These are phyloP conservation scores for Colletotrichum agaves DNA, from an alignment of 2,329 filamentous ascomycete species.

Conservation along the genomic window DNA sequence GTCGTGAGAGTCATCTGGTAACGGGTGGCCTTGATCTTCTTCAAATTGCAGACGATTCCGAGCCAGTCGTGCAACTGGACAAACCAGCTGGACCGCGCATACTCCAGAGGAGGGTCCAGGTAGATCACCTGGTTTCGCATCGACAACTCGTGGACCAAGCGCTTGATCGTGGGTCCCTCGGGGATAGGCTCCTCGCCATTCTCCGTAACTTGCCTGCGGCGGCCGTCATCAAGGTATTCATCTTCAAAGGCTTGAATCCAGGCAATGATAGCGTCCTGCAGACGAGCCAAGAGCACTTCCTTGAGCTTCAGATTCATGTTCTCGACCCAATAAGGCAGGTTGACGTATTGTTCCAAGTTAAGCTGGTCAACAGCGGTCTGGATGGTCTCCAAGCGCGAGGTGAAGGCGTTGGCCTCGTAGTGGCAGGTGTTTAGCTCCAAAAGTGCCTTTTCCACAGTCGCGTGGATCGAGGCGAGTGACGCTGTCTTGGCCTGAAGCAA, in stretches of 20 bases:
- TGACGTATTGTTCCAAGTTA: constrained; percentile 95
- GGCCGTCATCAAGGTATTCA: constrained; percentile 62
- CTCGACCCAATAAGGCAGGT: constrained; percentile 89
- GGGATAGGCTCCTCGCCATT: constrained; percentile 56
- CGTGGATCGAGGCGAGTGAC: constrained; percentile 80
- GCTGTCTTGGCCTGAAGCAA: constrained; percentile 89
- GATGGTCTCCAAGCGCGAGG: constrained; percentile 82
- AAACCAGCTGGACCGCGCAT: constrained; percentile 92
- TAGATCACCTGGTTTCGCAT: constrained; percentile 99
- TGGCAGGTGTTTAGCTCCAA: constrained; percentile 85
- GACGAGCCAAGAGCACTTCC: constrained; percentile 78
- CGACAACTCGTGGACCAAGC: constrained; percentile 88
- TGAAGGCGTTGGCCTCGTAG: constrained; percentile 84
- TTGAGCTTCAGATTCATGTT: constrained; percentile 90
- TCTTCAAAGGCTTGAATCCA: constrained; percentile 91
- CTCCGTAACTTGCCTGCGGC: constrained; percentile 60
- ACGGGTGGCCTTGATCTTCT: constrained; percentile 92
- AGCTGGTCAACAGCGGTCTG: constrained; percentile 95
- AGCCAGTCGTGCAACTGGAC: constrained; percentile 93
- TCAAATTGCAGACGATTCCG: constrained; percentile 89
- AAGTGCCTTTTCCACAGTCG: constrained; percentile 83
- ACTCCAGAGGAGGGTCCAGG: constrained; percentile 91
- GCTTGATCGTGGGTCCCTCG: constrained; percentile 73
- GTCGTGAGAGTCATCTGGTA: constrained; percentile 90
- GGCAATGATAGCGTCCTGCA: constrained; percentile 83